Conservation (phyloP, 371 early-diverging fungal genomes). For the Funneliformis caledonium region DNA sequence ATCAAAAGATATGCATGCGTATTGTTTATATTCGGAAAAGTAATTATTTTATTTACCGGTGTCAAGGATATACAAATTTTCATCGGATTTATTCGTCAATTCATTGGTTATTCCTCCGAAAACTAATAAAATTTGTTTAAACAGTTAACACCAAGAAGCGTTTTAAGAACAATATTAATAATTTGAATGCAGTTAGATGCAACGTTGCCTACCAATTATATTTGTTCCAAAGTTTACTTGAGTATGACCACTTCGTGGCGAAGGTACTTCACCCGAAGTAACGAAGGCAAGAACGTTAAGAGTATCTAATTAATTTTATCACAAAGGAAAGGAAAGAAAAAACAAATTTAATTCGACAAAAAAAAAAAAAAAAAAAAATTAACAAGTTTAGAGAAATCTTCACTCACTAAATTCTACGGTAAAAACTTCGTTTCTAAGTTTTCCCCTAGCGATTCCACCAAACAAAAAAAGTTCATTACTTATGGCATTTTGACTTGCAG, state of each 20-base stretch:
- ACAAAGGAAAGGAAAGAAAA: neutral
- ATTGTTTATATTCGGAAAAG: neutral
- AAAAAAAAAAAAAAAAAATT: neutral
- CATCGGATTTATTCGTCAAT: slow-evolving; percentile 28
- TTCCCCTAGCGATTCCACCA: slow-evolving; percentile 25
- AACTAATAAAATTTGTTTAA: slow-evolving; percentile 18
- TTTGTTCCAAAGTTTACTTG: slow-evolving; percentile 31
- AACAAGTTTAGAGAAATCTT: neutral
- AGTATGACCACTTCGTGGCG: slow-evolving; percentile 36
- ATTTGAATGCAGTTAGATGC: neutral
- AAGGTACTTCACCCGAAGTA: slow-evolving; percentile 38
- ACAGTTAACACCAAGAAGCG: neutral
- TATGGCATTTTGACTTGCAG: slow-evolving; percentile 9
- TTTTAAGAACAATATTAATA: neutral
- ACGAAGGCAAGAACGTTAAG: slow-evolving; percentile 34
- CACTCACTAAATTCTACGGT: slow-evolving; percentile 31
- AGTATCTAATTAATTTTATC: slow-evolving; percentile 18
- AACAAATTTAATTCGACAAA: neutral
- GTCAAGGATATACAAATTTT: slow-evolving; percentile 34
- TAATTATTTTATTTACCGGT: slow-evolving; percentile 15
- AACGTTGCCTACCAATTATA: slow-evolving; percentile 35
- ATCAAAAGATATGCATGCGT: neutral
- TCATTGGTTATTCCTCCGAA: slow-evolving; percentile 28
- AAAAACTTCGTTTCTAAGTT: slow-evolving; percentile 31
- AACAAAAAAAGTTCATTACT: slow-evolving; percentile 33